Percentiles rank a stretch among this genome's conserved stretches.
Evolutionary conservation across 768 basidiomycete species (phyloP).

Genomic region (Amanita exitialis): DNA sequence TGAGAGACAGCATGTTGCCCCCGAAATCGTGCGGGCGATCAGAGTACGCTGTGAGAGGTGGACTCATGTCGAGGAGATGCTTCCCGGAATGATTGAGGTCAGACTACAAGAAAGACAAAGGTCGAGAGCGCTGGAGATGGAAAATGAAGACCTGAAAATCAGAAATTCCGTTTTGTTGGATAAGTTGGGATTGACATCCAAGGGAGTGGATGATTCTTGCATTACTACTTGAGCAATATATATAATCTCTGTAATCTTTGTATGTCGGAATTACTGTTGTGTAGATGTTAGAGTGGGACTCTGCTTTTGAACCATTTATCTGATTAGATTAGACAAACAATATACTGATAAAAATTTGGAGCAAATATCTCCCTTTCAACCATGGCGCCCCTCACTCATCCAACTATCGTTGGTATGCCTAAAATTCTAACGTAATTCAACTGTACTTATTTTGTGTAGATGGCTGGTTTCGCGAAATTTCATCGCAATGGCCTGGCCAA

Average conservation of each 20-base stretch:
- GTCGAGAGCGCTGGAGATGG: slow-evolving; percentile 25
- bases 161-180: slow-evolving; percentile 34
- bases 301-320: background rate
- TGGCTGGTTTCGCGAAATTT: slow-evolving; percentile 96
- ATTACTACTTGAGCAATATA: slow-evolving; percentile 2
- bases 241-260: slow-evolving; percentile 1
- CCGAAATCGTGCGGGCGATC: slow-evolving; percentile 10
- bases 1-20: slow-evolving; percentile 6
- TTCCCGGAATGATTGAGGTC: slow-evolving; percentile 34
- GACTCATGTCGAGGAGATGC: slow-evolving; percentile 28
- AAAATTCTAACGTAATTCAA: background rate
- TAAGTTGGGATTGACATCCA: slow-evolving; percentile 9
- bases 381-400: slow-evolving; percentile 50
- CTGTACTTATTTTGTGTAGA: slow-evolving; percentile 25
- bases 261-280: background rate
- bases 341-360: background rate
- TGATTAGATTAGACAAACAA: slow-evolving; percentile 6
- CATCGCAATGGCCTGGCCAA: slow-evolving; percentile 94
- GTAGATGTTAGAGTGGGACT: too few relatives aligned
- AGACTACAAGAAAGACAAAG: slow-evolving; percentile 34
- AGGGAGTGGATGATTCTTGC: slow-evolving; percentile 7
- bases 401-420: slow-evolving; percentile 39
- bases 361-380: background rate
- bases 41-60: slow-evolving; percentile 22
- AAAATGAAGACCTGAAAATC: slow-evolving; percentile 41